Conservation (phyloP, 2,329 filamentous ascomycete genomes). For the Dendrostoma leiphaemia region DNA sequence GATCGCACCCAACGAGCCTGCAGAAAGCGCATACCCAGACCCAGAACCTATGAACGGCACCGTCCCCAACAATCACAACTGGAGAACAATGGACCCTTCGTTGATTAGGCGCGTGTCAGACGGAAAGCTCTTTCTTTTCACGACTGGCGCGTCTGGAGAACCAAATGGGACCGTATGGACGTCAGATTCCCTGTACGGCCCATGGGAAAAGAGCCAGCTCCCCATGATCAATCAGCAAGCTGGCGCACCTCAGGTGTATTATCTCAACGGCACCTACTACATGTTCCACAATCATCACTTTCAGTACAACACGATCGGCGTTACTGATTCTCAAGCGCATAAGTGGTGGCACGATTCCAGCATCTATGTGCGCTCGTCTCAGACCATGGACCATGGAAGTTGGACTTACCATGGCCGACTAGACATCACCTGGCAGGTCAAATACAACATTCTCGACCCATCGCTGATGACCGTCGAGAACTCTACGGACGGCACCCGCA, state of each 20-base stretch:
- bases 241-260: slow-evolving; percentile 22
- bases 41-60: slow-evolving; percentile 22
- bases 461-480: slow-evolving; percentile 20
- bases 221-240: slow-evolving; percentile 17
- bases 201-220: slow-evolving; percentile 21
- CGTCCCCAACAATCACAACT: slow-evolving; percentile 23
- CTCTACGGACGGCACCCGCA: background rate
- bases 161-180: slow-evolving; percentile 22
- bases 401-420: slow-evolving; percentile 57
- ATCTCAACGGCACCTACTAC: slow-evolving; percentile 24
- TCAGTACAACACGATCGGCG: slow-evolving; percentile 20
- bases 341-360: slow-evolving; percentile 20
- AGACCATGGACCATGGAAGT: slow-evolving; percentile 47
- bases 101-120: slow-evolving; percentile 23
- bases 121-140: slow-evolving; percentile 24
- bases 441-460: slow-evolving; percentile 24
- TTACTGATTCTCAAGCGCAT: slow-evolving; percentile 18
- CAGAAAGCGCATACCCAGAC: slow-evolving; percentile 18
- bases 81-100: slow-evolving; percentile 22
- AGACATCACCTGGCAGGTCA: slow-evolving; percentile 22
- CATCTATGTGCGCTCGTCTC: slow-evolving; percentile 29
- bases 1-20: background rate
- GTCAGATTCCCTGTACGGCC: slow-evolving; percentile 22
- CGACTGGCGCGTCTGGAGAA: slow-evolving; percentile 18
- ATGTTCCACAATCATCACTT: slow-evolving; percentile 26